These are phyloP conservation scores for Adansonia gregorii DNA, from an alignment of 441 rosid genomes.

Conservation along the genomic window DNA sequence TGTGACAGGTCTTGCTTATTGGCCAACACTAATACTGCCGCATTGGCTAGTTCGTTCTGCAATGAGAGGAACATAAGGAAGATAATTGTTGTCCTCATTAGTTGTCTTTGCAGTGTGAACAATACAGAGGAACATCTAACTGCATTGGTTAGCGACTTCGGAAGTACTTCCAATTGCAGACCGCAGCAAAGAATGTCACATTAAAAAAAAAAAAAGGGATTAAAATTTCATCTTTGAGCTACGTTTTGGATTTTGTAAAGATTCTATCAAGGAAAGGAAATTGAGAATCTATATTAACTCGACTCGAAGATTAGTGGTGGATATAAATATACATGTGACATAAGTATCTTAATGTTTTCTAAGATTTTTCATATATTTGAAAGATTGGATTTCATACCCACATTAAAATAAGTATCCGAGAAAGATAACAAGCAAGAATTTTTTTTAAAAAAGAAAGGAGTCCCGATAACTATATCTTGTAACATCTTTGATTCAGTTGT, in stretches of 20 bases:
- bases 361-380: too few species aligned
- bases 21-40: conserved; percentile 65
- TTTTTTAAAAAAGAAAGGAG: too few species aligned
- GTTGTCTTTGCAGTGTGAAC: not conserved
- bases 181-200: not conserved
- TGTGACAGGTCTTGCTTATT: conserved; percentile 67
- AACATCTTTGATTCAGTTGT: not conserved
- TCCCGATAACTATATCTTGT: too few species aligned
- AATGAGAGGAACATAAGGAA: not conserved
- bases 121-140: not conserved
- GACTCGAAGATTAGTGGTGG: too few species aligned
- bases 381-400: too few species aligned
- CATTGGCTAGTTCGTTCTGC: conserved; percentile 63
- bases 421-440: too few species aligned
- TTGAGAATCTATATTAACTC: not conserved
- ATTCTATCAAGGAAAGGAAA: not conserved
- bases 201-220: not conserved
- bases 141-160: not conserved
- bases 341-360: too few species aligned
- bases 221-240: not conserved
- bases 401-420: too few species aligned
- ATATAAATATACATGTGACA: too few species aligned
- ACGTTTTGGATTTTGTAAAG: not conserved
- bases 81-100: not conserved
- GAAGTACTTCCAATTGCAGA: too few species aligned